phyloP scores from a whole-genome alignment of 345 rosid species.

The Schrenkiella parvula region DNA sequence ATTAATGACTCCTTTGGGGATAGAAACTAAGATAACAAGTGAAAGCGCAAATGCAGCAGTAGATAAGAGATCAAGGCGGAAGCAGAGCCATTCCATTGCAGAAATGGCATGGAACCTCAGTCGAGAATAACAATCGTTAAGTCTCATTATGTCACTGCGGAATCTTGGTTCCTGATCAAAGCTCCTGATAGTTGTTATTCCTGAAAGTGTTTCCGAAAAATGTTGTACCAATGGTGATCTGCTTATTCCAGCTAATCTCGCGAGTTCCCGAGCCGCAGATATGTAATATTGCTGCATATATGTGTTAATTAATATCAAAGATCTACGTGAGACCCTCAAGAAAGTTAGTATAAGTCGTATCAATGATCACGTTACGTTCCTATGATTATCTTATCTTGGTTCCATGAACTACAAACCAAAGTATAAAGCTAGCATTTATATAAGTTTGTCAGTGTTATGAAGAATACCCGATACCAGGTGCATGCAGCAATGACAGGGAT shows the following conservation, averaged over 20 bases:
- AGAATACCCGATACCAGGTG: slow-evolving; percentile 71
- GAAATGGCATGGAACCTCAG: slow-evolving; percentile 63
- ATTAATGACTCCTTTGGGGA: slow-evolving; percentile 60
- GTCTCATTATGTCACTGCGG: slow-evolving; percentile 39
- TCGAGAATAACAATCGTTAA: slow-evolving; percentile 38
- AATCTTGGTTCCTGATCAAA: slow-evolving; percentile 69
- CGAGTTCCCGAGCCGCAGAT: slow-evolving; percentile 80
- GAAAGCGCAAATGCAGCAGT: slow-evolving; percentile 74
- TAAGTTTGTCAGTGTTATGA: slow-evolving; percentile 1
- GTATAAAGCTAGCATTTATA: slow-evolving; percentile 1
- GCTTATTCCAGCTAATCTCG: slow-evolving; percentile 72
- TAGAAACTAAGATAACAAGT: slow-evolving; percentile 61
- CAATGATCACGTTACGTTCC: not conserved
- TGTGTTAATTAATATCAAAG: slow-evolving; percentile 4
- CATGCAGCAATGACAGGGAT: slow-evolving; percentile 53
- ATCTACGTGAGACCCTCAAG: slow-evolving; percentile 2
- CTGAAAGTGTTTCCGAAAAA: slow-evolving; percentile 75
- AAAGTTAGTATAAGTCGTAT: not conserved
- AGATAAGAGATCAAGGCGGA: slow-evolving; percentile 80
- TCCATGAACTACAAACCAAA: not conserved
- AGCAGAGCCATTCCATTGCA: slow-evolving; percentile 84
- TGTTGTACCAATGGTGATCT: slow-evolving; percentile 85
- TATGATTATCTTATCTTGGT: not conserved
- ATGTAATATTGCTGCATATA: slow-evolving; percentile 70
- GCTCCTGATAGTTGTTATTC: slow-evolving; percentile 69